phyloP scores from a whole-genome alignment of 805 yeast genomes.

The Candida hispaniensis region DNA sequence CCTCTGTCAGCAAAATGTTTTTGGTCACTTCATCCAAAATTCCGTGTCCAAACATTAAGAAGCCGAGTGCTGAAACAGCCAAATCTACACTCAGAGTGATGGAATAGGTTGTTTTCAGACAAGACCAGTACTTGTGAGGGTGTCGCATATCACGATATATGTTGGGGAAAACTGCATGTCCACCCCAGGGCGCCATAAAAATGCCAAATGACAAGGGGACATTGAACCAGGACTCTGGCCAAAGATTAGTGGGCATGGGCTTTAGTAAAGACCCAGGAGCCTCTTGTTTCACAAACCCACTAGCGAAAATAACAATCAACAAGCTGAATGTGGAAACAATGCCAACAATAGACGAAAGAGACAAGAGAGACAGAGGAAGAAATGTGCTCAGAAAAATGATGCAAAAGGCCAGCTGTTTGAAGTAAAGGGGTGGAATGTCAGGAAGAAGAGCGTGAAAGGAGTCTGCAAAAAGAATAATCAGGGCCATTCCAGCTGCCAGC shows the following conservation, averaged over 20 bases:
- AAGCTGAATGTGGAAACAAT: conserved; percentile 59
- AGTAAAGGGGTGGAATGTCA: conserved; percentile 38
- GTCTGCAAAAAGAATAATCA: conserved; percentile 76
- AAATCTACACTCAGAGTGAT: conserved; percentile 49
- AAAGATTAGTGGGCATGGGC: conserved; percentile 54
- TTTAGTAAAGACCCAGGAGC: conserved; percentile 66
- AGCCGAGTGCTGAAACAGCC: conserved; percentile 54
- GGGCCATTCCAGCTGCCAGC: conserved; percentile 69
- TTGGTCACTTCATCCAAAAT: conserved; percentile 70
- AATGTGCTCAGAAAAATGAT: conserved; percentile 71
- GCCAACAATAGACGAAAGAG: conserved; percentile 60
- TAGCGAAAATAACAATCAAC: conserved; percentile 43
- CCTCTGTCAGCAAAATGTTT: conserved; percentile 52
- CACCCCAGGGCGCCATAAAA: conserved; percentile 60
- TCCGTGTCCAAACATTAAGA: conserved; percentile 62
- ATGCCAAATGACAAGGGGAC: conserved; percentile 33
- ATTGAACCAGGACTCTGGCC: conserved; percentile 50
- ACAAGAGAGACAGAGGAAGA: conserved; percentile 61
- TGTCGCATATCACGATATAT: conserved; percentile 62
- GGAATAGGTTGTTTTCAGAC: conserved; percentile 45
- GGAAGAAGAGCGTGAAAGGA: conserved; percentile 65
- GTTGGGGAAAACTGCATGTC: conserved; percentile 73
- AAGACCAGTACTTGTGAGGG: conserved; percentile 45
- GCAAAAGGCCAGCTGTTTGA: conserved; percentile 48
- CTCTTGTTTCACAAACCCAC: conserved; percentile 50